Conservation (phyloP, 345 rosid species). For the Citrus maxima region DNA sequence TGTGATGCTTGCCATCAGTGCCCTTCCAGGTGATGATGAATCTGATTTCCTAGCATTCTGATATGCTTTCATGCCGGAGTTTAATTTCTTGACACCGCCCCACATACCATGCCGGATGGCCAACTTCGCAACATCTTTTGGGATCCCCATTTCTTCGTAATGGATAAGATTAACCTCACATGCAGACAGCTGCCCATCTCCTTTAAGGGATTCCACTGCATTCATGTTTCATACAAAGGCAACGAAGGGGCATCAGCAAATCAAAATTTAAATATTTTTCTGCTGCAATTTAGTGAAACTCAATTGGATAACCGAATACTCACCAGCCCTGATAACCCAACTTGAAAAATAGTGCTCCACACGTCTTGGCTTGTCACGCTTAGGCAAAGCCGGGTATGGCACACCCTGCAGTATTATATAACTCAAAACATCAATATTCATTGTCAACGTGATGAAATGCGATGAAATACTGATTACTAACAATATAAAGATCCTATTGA, state of each 20-base stretch:
- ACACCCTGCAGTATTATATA: constrained; percentile 50
- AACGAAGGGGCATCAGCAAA: not conserved
- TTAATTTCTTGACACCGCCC: constrained; percentile 90
- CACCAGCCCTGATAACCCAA: constrained; percentile 91
- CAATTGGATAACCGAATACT: constrained; percentile 8
- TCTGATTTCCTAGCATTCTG: constrained; percentile 69
- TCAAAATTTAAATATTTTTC: not conserved
- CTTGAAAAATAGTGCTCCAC: constrained; percentile 88
- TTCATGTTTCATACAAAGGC: constrained; percentile 7
- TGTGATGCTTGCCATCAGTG: constrained; percentile 65
- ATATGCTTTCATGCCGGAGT: constrained; percentile 80
- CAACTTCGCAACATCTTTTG: constrained; percentile 92
- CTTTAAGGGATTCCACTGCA: constrained; percentile 84
- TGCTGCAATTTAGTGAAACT: not conserved
- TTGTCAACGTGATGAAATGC: too few species aligned
- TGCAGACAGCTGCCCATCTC: constrained; percentile 77
- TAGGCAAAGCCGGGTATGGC: constrained; percentile 56
- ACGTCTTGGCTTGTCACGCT: constrained; percentile 88
- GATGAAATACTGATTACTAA: too few species aligned
- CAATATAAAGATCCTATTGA: not conserved
- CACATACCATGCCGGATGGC: constrained; percentile 97
- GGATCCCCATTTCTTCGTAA: constrained; percentile 97
- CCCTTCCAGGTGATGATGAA: constrained; percentile 58
- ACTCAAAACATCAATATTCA: too few species aligned
- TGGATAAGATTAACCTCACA: constrained; percentile 90